Conservation (phyloP, 192 early-diverging fungal genomes). For the Umbelopsis sp. region DNA sequence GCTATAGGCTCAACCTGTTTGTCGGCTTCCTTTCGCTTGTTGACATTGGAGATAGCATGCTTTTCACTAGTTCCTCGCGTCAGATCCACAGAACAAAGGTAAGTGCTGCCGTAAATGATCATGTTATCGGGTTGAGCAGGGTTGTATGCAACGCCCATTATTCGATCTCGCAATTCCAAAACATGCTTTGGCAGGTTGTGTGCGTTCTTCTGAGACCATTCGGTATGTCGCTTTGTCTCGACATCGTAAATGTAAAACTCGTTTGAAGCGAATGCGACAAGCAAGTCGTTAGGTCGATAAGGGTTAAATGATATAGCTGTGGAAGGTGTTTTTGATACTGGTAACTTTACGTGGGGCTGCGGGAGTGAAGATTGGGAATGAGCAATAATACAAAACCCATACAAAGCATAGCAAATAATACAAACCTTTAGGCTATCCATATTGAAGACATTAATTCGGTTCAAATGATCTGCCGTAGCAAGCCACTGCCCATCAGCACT, state of each 20-base stretch:
- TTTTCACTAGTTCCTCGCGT: constrained; percentile 53
- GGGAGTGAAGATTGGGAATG: constrained; percentile 18
- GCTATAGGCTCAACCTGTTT: constrained; percentile 29
- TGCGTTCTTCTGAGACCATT: constrained; percentile 82
- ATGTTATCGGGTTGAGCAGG: constrained; percentile 62
- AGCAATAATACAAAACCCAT: neutral
- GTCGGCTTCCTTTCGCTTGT: constrained; percentile 61
- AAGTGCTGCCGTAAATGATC: constrained; percentile 68
- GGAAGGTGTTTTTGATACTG: constrained; percentile 57
- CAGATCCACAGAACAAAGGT: constrained; percentile 78
- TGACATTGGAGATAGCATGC: constrained; percentile 55
- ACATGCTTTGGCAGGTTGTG: constrained; percentile 68
- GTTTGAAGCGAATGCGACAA: constrained; percentile 65
- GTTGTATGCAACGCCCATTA: constrained; percentile 75
- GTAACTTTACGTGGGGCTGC: constrained; percentile 70
- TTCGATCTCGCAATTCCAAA: constrained; percentile 63
- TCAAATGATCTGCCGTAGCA: constrained; percentile 74
- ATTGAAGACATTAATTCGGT: constrained; percentile 74
- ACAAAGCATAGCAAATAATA: neutral
- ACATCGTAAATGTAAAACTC: constrained; percentile 83
- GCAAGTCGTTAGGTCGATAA: constrained; percentile 49
- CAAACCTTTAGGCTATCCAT: constrained; percentile 69
- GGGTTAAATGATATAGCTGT: constrained; percentile 72
- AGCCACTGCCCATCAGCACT: constrained; percentile 82
- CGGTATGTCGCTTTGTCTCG: constrained; percentile 62